Conservation (phyloP, 495 filamentous ascomycete species). For the Penicillium desertorum region DNA sequence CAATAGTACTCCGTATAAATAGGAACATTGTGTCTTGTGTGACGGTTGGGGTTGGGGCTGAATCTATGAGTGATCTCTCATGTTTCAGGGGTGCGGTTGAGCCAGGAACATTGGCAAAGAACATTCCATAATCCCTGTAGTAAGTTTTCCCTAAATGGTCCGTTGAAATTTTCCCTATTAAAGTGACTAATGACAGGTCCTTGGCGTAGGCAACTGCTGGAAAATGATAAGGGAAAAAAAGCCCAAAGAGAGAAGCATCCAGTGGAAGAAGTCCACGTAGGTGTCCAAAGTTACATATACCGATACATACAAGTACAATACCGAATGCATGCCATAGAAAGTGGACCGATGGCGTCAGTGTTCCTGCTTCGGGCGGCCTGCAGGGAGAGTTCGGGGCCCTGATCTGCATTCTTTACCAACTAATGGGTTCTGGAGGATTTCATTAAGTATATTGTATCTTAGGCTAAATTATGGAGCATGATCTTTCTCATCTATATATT, state of each 20-base stretch:
- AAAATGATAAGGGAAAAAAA: not conserved
- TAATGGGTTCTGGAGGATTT: not conserved
- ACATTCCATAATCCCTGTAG: slow-evolving; percentile 30
- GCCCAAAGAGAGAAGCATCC: not conserved
- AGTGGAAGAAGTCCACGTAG: slow-evolving; percentile 10
- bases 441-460: too few relatives aligned
- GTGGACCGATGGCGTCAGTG: slow-evolving; percentile 29
- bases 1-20: too few relatives aligned
- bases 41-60: slow-evolving; percentile 9
- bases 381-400: slow-evolving; percentile 30
- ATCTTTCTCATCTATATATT: too few relatives aligned
- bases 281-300: slow-evolving; percentile 1
- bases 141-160: too few relatives aligned
- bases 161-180: too few relatives aligned
- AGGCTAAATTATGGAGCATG: too few relatives aligned
- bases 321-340: slow-evolving; percentile 27
- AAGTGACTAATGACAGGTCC: not conserved
- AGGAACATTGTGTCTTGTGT: not conserved
- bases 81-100: slow-evolving; percentile 15
- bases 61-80: not conserved
- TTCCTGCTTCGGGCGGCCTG: slow-evolving; percentile 32
- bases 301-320: slow-evolving; percentile 11
- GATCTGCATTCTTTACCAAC: slow-evolving; percentile 21
- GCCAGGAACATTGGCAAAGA: slow-evolving; percentile 12
- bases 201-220: not conserved